Base-by-base conservation (phyloP, 2,329 filamentous ascomycete genomes). In the Epichloe baconii region DNA sequence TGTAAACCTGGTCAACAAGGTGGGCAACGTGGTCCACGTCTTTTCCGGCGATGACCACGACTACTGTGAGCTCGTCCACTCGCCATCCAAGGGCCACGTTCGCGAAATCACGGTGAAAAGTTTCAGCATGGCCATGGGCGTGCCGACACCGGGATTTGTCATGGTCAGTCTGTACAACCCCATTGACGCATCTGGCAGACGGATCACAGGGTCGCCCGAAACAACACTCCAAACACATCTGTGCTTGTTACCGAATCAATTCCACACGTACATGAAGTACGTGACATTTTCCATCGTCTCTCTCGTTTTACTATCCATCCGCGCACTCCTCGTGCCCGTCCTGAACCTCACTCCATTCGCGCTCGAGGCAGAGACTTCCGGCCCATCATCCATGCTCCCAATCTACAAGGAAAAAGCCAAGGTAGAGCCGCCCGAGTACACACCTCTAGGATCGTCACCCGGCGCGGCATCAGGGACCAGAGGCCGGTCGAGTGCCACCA, bases 21-120 rank as follows among this genome's bases (percentile, higher is more conserved):
- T 95, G 36, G 89, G 88, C 36, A 87, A 93, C 55, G 80, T 97
- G 12, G 76, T 80, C 3, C 85, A 93, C 57, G 85, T 90, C 43
- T 98, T 97, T 63, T 95, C 89, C 0, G 93, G 93, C 11, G 93
- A 98, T 60, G 93, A 98, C 63, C 93, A 98, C 70, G 93, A 98
- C 70, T 96, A 97, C 70, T 98, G 93, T 69, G 90, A 95, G 61
- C 71, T 97, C 6, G 76, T 83, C 0, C 93, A 98, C 66, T 80
- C 82, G 3, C 75, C 79, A 17, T 80, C 83, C 53, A 82, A 82
- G 55, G 76, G 75, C 36, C 78, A 75, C 26, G 79, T 84, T 35
- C 75, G 73, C 47, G 93, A 98, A 65, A 94, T 96, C 56, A 98
- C 93, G 0, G 89, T 97, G 59, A 98, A 98, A 71, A 90, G 85